A percentile compares a stretch with the other conserved stretches of the same genome.
These are phyloP conservation scores for Streptanthus diversifolius DNA, from an alignment of 345 rosid species.

Conservation along the genomic window DNA sequence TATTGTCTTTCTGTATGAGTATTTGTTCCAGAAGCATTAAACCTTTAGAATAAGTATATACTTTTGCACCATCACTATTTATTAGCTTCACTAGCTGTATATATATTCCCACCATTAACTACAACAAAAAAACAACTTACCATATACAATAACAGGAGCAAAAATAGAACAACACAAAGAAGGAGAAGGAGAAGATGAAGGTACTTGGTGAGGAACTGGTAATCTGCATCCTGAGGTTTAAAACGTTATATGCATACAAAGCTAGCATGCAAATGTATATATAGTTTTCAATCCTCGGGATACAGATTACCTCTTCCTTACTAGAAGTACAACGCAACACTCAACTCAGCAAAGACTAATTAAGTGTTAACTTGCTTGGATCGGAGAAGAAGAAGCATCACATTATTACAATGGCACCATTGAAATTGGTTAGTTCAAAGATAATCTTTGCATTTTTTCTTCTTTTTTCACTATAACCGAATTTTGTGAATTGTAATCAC, in stretches of 20 bases:
- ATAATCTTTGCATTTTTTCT: not conserved
- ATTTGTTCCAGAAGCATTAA: slow-evolving; percentile 34
- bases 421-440: not conserved
- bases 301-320: slow-evolving; percentile 34
- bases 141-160: not conserved
- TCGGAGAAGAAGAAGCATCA: slow-evolving; percentile 5
- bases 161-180: not conserved
- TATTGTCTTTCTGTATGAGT: slow-evolving; percentile 14
- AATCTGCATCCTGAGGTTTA: slow-evolving; percentile 44
- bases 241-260: not conserved
- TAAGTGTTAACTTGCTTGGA: not conserved
- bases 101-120: slow-evolving; percentile 3
- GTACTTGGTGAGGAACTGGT: slow-evolving; percentile 21
- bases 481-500: not conserved
- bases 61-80: slow-evolving; percentile 26
- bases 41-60: slow-evolving; percentile 34
- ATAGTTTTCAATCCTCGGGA: slow-evolving; percentile 33
- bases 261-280: not conserved
- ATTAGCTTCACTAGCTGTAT: slow-evolving; percentile 6
- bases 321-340: not conserved
- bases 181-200: not conserved
- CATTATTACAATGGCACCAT: not conserved
- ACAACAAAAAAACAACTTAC: not conserved
- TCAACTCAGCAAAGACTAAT: not conserved
- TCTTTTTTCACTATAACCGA: not conserved